phyloP scores from a whole-genome alignment of 108 stramenopile species.

The Nitzschia sp. region DNA sequence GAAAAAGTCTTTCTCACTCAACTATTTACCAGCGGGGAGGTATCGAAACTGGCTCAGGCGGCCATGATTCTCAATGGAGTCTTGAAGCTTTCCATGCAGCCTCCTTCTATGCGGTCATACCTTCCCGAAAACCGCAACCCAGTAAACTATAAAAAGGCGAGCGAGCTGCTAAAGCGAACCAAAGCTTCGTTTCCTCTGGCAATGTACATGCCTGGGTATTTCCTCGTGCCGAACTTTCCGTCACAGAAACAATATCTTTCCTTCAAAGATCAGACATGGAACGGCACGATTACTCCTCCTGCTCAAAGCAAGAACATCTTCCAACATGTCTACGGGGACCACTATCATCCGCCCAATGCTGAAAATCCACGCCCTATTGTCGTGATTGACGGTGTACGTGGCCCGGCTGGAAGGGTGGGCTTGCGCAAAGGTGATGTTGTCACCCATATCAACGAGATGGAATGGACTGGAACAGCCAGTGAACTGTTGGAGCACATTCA shows the following conservation, averaged over 20 bases:
- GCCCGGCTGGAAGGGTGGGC: conserved; percentile 66
- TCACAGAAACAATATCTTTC: conserved; percentile 34
- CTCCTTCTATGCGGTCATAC: conserved; percentile 7
- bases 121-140: background rate
- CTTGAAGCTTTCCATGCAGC: conserved; percentile 33
- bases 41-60: conserved; percentile 59
- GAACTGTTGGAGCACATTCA: conserved; percentile 30
- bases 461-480: conserved; percentile 34
- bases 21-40: conserved; percentile 62
- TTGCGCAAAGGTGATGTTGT: conserved; percentile 80
- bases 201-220: conserved; percentile 67
- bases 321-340: conserved; percentile 24
- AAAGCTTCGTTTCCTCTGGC: conserved; percentile 60
- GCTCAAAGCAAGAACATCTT: conserved; percentile 26
- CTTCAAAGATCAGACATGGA: conserved; percentile 68
- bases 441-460: conserved; percentile 72
- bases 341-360: conserved; percentile 16
- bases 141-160: background rate
- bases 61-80: conserved; percentile 71
- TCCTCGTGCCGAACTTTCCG: conserved; percentile 36
- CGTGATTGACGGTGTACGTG: conserved; percentile 32
- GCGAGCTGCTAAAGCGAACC: conserved; percentile 19
- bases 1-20: conserved; percentile 75
- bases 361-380: conserved; percentile 24
- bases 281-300: conserved; percentile 54